These are phyloP conservation scores for Penicillium sp. DNA, from an alignment of 2,329 filamentous ascomycete genomes.

Conservation along the genomic window DNA sequence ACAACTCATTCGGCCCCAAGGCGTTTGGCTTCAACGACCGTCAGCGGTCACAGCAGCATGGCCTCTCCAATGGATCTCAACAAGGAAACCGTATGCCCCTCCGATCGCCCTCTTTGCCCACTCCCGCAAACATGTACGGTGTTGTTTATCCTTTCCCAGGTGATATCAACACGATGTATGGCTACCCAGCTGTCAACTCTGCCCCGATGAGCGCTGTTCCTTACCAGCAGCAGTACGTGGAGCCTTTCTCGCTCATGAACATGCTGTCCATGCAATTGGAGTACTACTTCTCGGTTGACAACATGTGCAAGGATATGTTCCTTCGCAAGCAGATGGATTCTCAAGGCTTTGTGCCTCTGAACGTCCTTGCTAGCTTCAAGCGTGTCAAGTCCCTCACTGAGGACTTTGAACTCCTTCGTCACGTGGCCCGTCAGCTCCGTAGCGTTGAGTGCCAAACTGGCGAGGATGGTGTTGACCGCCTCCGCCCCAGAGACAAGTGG, in stretches of 20 bases:
- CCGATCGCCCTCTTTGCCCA: constrained; percentile 63
- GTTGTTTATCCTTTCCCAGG: constrained; percentile 43
- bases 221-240: constrained; percentile 58
- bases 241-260: constrained; percentile 56
- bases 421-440: constrained; percentile 70
- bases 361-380: constrained; percentile 81
- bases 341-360: constrained; percentile 82
- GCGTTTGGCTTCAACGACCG: constrained; percentile 44
- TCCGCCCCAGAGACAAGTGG: constrained; percentile 76
- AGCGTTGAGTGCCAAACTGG: constrained; percentile 73
- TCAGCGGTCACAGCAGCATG: constrained; percentile 42
- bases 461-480: constrained; percentile 73
- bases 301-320: constrained; percentile 89
- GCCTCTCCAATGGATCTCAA: constrained; percentile 38
- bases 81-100: constrained; percentile 53
- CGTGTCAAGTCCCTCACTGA: constrained; percentile 72
- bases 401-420: constrained; percentile 71
- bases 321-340: constrained; percentile 91
- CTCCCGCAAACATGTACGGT: constrained; percentile 52
- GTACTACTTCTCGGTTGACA: constrained; percentile 97
- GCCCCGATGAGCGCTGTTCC: constrained; percentile 58
- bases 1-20: constrained; percentile 44
- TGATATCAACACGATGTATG: constrained; percentile 57
- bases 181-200: constrained; percentile 55
- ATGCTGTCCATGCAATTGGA: constrained; percentile 68